Evolutionary conservation across 2,329 filamentous ascomycete genomes (phyloP).

Genomic region (Lanzia echinophila): DNA sequence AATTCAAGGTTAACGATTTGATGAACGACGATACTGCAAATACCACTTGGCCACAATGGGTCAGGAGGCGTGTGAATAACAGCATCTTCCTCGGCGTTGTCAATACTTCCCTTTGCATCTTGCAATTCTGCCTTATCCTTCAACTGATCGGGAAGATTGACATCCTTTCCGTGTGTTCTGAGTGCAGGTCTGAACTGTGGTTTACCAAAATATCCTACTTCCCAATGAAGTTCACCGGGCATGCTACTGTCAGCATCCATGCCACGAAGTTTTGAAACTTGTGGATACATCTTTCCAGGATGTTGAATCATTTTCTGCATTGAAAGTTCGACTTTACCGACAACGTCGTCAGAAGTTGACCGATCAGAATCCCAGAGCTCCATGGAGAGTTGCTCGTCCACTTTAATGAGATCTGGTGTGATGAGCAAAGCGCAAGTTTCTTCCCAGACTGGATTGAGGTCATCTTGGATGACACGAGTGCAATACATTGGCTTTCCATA

Average conservation of each 20-base stretch:
- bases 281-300: conserved; percentile 86
- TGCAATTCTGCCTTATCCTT: conserved; percentile 71
- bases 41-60: conserved; percentile 89
- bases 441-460: conserved; percentile 88
- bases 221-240: conserved; percentile 93
- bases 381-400: conserved; percentile 84
- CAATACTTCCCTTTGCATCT: conserved; percentile 76
- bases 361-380: conserved; percentile 96
- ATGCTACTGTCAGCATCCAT: conserved; percentile 79
- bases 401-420: conserved; percentile 84
- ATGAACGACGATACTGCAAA: conserved; percentile 81
- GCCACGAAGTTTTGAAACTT: conserved; percentile 75
- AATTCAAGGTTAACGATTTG: conserved; percentile 93
- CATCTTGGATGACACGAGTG: conserved; percentile 90
- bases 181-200: conserved; percentile 79
- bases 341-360: conserved; percentile 86
- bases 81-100: conserved; percentile 70
- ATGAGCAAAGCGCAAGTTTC: conserved; percentile 82
- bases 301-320: conserved; percentile 95
- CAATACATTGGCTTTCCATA: conserved; percentile 98
- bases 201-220: conserved; percentile 92
- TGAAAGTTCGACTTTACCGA: conserved; percentile 88
- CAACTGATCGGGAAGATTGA: conserved; percentile 65
- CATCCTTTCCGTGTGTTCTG: conserved; percentile 79
- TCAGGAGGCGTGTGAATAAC: conserved; percentile 88